Base-by-base conservation (phyloP, 1,284 basidiomycete genomes). In the Apiotrichum montevideense region DNA sequence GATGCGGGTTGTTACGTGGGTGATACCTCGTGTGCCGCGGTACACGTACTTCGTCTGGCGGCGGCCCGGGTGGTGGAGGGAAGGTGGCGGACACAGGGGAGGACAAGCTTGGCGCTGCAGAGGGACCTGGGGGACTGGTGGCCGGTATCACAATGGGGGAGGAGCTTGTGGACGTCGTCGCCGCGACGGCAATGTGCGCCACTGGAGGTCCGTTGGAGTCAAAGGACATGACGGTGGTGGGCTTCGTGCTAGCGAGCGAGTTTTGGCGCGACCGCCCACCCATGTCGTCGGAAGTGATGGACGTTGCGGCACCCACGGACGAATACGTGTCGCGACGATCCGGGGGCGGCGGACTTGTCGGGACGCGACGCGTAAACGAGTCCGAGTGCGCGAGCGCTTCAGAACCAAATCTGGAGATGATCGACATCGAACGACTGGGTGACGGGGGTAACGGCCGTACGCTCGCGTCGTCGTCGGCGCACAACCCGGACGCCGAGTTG, bases 1-100 rank as follows among this genome's bases (percentile, higher is more conserved):
- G 95, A 21, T 88, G 84, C 3, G 94, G 94, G 72, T 98, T 98
- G 76, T 97, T 91, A 52, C 90, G 84, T 3, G 94, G 95, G 76
- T 98, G 93, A 60, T 92, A 91, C 6, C 85, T 79, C 0, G 91
- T 90, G 72, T 94, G 90, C 43, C 87, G 81, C 0, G 95, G 95
- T 6, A 89, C 89, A 9, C 56, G 59, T 9, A 53, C 48, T 34
- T 55, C 48, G n/a, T 46, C 52, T 9, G 44, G 45, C 8, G 29
- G 33, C 32, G 33, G 10, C 7, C 29, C 29, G 50, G 51, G 2
- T 10, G 50, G 42, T 4, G 53, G 54, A n/a, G 39, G 46, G 51
- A 56, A 59, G 32, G 57, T 57, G 4, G 57, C 44, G 7, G 60
- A 58, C 6, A 58, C 39, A 11, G 60, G 60, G 21, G 60, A 62